phyloP scores from a whole-genome alignment of 2,329 filamentous ascomycete genomes.

The Monilinia vaccinii-corymbosi region DNA sequence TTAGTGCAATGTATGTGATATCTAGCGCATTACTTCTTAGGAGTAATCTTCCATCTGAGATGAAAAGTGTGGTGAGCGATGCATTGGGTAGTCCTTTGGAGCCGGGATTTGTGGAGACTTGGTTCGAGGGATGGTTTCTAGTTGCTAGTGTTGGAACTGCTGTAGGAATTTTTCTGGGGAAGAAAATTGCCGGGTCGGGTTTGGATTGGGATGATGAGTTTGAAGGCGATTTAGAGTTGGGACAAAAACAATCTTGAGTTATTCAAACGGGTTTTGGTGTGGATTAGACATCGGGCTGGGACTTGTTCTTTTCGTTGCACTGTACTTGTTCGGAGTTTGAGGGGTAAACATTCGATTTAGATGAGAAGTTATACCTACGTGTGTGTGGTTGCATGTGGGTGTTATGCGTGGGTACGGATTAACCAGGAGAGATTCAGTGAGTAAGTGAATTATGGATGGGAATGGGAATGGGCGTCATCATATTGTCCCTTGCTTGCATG shows the following conservation, averaged over 20 bases:
- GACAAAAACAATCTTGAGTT: slow-evolving; percentile 53
- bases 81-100: slow-evolving; percentile 70
- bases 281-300: neutral
- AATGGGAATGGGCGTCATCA: neutral
- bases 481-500: neutral
- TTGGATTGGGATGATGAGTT: slow-evolving; percentile 47
- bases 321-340: neutral
- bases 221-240: slow-evolving; percentile 53
- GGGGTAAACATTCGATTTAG: neutral
- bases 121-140: slow-evolving; percentile 86
- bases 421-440: neutral
- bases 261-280: neutral
- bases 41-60: slow-evolving; percentile 68
- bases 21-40: slow-evolving; percentile 67
- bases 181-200: slow-evolving; percentile 44
- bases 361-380: neutral
- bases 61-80: slow-evolving; percentile 68
- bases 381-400: neutral
- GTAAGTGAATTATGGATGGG: neutral
- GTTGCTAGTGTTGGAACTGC: slow-evolving; percentile 56
- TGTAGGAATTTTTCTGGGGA: slow-evolving; percentile 63
- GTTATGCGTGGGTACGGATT: neutral
- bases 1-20: slow-evolving; percentile 79
- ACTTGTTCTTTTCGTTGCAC: neutral
- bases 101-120: slow-evolving; percentile 59